Base-by-base conservation (phyloP, 2,329 filamentous ascomycete species). In the Domatiomyces catenatus region DNA sequence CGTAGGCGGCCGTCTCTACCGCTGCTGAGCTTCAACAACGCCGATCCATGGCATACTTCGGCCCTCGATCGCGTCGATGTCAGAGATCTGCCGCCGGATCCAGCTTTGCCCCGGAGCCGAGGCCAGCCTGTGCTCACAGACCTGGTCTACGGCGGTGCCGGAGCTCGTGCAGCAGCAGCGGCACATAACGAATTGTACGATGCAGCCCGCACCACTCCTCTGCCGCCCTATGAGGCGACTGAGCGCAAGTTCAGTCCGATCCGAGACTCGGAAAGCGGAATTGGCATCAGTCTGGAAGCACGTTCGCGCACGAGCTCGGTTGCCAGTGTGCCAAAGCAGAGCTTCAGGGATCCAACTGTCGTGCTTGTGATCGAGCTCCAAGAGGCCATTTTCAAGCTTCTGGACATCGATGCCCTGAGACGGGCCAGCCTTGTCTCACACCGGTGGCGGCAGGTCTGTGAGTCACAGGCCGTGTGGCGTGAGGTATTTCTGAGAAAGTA, bases 401-500 rank as follows among this genome's bases (percentile, higher is more conserved):
- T 83, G 42, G 79, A 81, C 54, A 73, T 74, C 5, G 63, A 67
- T 42, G 76, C 77, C 5, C 67, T 84, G 44, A 69, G 74, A 50
- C 67, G 68, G 47, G 71, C 73, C 26, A 75, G 79, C 59, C 63
- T 69, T 15, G 77, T 83, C 18, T 79, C 73, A n/a, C 69, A 63
- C 44, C 61, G 66, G 48, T 84, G 80, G 80, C 64, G 71, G 54
- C 66, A 69, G 18, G 67, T 76, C 52, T 76, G 76, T 26, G 69
- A 69, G 15, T 77, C 77, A 20, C 69, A 69, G 20, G 73, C 78
- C 56, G 76, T 82, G 44, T 83, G 80, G 80, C 75, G 74, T 50
- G 68, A 70, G 42, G 73, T 78, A n/a, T 83, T 82, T 62, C 69
- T 77, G 42, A 68, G 69, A 49, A 71, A 73, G 54, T 80, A 77